Conservation (phyloP, 2,329 filamentous ascomycete species). For the Colletotrichum spaethianum region DNA sequence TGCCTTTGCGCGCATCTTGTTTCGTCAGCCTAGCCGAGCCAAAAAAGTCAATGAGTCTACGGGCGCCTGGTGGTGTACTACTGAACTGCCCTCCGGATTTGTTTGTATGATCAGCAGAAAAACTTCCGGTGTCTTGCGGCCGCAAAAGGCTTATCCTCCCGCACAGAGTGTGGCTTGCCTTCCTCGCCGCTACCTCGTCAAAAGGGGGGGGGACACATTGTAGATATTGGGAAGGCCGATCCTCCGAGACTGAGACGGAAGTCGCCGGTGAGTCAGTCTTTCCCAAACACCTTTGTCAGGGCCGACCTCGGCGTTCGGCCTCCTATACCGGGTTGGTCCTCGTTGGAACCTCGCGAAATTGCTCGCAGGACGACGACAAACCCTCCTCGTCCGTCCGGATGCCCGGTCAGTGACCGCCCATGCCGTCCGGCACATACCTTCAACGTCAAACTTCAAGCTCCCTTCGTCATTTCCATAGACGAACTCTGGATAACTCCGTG, state of each 20-base stretch:
- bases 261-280: not conserved
- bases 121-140: not conserved
- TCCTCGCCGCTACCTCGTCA: not conserved
- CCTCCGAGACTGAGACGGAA: not conserved
- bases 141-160: not conserved
- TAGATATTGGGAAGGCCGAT: not conserved
- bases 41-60: not conserved
- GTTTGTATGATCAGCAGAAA: conserved; percentile 18
- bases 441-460: conserved; percentile 34
- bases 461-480: conserved; percentile 30
- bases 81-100: not conserved
- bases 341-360: conserved; percentile 1
- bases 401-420: not conserved
- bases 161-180: not conserved
- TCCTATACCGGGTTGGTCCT: not conserved
- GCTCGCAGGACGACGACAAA: not conserved
- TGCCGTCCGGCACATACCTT: conserved; percentile 17
- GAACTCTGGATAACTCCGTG: conserved; percentile 31
- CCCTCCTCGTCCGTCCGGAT: conserved; percentile 9
- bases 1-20: not conserved
- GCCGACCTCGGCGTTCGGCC: not conserved
- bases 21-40: not conserved
- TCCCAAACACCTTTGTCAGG: not conserved
- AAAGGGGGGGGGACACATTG: not conserved
- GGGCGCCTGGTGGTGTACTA: not conserved